Percentiles rank a stretch among this genome's conserved stretches.
Conservation (phyloP, 192 early-diverging fungal species). For the Diversispora eburnea region DNA sequence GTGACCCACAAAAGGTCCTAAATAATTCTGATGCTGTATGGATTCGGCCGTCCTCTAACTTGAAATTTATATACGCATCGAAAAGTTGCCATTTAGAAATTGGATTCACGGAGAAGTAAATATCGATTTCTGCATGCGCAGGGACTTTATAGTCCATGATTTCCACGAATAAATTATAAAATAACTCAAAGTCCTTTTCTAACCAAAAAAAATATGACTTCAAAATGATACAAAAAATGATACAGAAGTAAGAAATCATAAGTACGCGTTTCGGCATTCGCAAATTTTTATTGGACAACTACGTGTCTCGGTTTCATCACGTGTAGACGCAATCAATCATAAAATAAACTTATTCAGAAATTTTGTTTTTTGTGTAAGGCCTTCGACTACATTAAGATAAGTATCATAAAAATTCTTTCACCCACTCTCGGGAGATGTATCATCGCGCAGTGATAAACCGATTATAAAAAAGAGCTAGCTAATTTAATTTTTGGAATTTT, state of each 20-base stretch:
- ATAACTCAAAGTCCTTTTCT: neutral
- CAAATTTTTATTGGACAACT: constrained; percentile 11
- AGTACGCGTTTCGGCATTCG: neutral
- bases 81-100: constrained; percentile 22
- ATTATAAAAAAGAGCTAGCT: constrained; percentile 21
- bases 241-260: constrained; percentile 4
- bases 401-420: no score
- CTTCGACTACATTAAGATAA: no score
- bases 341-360: no score
- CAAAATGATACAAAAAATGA: neutral
- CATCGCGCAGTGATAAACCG: constrained; percentile 26
- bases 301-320: constrained; percentile 18
- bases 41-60: constrained; percentile 18
- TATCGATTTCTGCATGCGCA: constrained; percentile 23
- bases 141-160: constrained; percentile 21
- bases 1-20: constrained; percentile 20
- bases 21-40: constrained; percentile 20
- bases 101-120: constrained; percentile 12
- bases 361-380: no score
- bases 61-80: constrained; percentile 22
- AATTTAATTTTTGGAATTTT: neutral
- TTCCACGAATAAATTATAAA: neutral
- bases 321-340: constrained; percentile 1
- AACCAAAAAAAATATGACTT: neutral
- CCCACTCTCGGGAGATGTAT: constrained; percentile 19